Conservation (phyloP, 2,329 filamentous ascomycete species). For the Clonostachys chloroleuca region DNA sequence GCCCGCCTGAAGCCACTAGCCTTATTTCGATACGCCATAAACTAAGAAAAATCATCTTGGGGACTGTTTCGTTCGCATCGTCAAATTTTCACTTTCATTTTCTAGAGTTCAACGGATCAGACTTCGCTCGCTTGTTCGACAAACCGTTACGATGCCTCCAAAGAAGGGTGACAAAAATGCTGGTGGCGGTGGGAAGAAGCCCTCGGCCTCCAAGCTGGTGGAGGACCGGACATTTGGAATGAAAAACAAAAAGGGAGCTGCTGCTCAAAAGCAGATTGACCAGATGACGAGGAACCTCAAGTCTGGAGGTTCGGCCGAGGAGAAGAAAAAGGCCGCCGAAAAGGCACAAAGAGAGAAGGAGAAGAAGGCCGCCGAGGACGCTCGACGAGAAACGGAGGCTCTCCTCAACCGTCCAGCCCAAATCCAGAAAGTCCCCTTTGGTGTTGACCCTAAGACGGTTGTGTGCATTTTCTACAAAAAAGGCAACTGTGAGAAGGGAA, state of each 20-base stretch:
- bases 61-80: too few relatives aligned
- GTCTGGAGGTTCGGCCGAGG: conserved; percentile 74
- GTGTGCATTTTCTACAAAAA: conserved; percentile 97
- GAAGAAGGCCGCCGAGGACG: conserved; percentile 85
- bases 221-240: conserved; percentile 99
- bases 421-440: conserved; percentile 96
- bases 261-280: conserved; percentile 85
- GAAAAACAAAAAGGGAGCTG: conserved; percentile 98
- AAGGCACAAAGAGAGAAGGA: conserved; percentile 71
- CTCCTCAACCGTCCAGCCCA: conserved; percentile 90
- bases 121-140: too few relatives aligned
- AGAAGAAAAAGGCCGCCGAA: conserved; percentile 74
- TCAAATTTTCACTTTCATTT: too few relatives aligned
- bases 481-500: conserved; percentile 93
- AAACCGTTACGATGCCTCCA: conserved; percentile 59
- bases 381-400: conserved; percentile 73
- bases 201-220: conserved; percentile 56
- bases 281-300: conserved; percentile 73
- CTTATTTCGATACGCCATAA: too few relatives aligned
- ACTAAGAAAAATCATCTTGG: too few relatives aligned
- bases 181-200: conserved; percentile 46
- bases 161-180: conserved; percentile 58
- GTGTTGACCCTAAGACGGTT: conserved; percentile 96
- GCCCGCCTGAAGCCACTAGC: too few relatives aligned
- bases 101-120: too few relatives aligned